These are phyloP conservation scores for Calonectria pseudoturangicola DNA, from an alignment of 2,329 filamentous ascomycete genomes.

Conservation along the genomic window DNA sequence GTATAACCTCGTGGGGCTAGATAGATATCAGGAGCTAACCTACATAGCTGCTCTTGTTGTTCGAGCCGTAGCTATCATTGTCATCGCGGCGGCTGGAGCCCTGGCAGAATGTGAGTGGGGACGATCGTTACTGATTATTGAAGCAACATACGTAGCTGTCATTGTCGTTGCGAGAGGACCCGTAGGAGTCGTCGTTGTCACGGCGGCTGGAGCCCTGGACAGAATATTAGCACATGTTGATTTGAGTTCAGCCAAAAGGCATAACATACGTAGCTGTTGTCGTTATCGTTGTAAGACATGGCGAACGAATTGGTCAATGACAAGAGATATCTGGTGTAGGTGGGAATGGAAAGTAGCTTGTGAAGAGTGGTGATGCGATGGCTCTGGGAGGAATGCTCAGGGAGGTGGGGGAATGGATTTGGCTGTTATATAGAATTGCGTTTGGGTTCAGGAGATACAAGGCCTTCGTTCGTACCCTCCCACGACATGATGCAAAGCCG, in stretches of 20 bases:
- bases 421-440: slow-evolving; percentile 15
- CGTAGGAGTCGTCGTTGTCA: slow-evolving; percentile 18
- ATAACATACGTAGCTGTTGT: slow-evolving; percentile 20
- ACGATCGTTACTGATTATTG: background rate
- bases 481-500: background rate
- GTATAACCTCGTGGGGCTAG: too few relatives aligned
- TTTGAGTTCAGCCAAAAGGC: background rate
- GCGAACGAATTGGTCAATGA: background rate
- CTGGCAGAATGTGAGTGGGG: background rate
- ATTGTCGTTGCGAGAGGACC: slow-evolving; percentile 17
- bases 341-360: background rate
- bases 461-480: background rate
- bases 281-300: slow-evolving; percentile 22
- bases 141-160: background rate
- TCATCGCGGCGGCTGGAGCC: slow-evolving; percentile 19
- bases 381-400: slow-evolving; percentile 8
- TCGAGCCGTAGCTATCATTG: slow-evolving; percentile 20
- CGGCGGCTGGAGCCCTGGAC: slow-evolving; percentile 11
- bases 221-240: background rate
- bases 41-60: slow-evolving; percentile 19
- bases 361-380: background rate
- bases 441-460: slow-evolving; percentile 20
- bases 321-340: background rate
- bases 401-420: background rate
- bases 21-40: background rate